A percentile compares a stretch with the other conserved stretches of the same genome.
phyloP scores from a whole-genome alignment of 371 early-diverging fungal species.

The Batkoa obscura region DNA sequence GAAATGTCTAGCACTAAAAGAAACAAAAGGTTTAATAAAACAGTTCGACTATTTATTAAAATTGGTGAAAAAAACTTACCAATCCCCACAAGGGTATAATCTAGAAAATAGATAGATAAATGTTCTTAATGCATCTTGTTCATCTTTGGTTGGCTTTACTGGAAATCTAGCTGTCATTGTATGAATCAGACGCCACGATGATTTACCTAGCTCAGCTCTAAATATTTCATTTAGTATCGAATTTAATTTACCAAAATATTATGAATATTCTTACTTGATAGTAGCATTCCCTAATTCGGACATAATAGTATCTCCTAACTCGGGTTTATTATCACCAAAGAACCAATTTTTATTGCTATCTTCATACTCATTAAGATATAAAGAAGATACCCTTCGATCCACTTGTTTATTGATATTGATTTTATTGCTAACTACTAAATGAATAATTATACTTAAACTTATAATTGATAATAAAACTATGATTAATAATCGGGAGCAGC shows the following conservation, averaged over 20 bases:
- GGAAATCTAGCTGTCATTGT: conserved; percentile 94
- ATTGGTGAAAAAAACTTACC: conserved; percentile 26
- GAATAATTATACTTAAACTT: too few relatives aligned
- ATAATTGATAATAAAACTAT: too few relatives aligned
- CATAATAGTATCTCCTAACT: conserved; percentile 10
- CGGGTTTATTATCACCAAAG: not conserved
- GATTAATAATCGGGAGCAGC: not conserved
- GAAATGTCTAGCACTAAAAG: conserved; percentile 63
- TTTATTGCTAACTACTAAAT: too few relatives aligned
- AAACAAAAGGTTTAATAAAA: not conserved
- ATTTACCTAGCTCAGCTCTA: conserved; percentile 70
- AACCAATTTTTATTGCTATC: not conserved
- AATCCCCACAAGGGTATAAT: conserved; percentile 96
- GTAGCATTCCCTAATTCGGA: conserved; percentile 10
- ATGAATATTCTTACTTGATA: conserved; percentile 8
- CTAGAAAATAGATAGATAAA: conserved; percentile 72
- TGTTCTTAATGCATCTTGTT: conserved; percentile 52
- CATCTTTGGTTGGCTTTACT: conserved; percentile 53
- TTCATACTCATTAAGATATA: not conserved
- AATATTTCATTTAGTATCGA: not conserved
- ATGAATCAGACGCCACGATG: conserved; percentile 81
- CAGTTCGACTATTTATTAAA: not conserved
- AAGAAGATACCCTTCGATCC: not conserved
- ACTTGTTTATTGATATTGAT: not conserved
- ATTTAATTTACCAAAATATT: not conserved